Percentiles rank a stretch among this genome's conserved stretches.
These are phyloP conservation scores for Pseudocercospora macadamiae DNA, from an alignment of 2,329 filamentous ascomycete genomes.

Conservation along the genomic window DNA sequence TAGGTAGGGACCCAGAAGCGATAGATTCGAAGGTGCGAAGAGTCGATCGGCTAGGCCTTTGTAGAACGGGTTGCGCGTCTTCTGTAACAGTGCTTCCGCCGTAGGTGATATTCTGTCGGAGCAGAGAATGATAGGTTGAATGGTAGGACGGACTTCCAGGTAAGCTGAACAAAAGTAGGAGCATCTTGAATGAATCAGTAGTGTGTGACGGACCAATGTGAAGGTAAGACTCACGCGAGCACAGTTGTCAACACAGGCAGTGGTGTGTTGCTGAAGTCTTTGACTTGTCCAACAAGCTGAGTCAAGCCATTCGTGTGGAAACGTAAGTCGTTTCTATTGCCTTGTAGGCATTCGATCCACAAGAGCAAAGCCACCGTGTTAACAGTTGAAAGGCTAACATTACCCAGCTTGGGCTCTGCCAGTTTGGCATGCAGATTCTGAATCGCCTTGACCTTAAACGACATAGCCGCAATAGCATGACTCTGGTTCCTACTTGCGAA, in stretches of 20 bases:
- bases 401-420: background rate
- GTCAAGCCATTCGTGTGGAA: background rate
- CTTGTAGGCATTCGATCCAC: background rate
- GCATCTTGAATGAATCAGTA: background rate
- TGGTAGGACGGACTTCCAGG: background rate
- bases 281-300: background rate
- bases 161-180: slow-evolving; percentile 1
- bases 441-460: background rate
- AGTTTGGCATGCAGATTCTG: background rate
- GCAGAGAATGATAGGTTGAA: background rate
- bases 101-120: background rate
- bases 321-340: background rate
- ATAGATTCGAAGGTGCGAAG: background rate
- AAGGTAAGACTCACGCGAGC: background rate
- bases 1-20: background rate
- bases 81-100: background rate
- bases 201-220: too few relatives aligned
- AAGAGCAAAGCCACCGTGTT: slow-evolving; percentile 4
- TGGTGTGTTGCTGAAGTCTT: background rate
- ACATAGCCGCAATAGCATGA: slow-evolving; percentile 6
- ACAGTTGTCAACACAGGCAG: slow-evolving; percentile 1
- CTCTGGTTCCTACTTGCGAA: background rate
- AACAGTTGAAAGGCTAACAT: slow-evolving; percentile 5
- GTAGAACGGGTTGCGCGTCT: background rate
- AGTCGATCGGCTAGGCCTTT: background rate